A percentile compares a stretch with the other conserved stretches of the same genome.
Conservation (phyloP, 768 basidiomycete species). For the Phylloporus scabripes region DNA sequence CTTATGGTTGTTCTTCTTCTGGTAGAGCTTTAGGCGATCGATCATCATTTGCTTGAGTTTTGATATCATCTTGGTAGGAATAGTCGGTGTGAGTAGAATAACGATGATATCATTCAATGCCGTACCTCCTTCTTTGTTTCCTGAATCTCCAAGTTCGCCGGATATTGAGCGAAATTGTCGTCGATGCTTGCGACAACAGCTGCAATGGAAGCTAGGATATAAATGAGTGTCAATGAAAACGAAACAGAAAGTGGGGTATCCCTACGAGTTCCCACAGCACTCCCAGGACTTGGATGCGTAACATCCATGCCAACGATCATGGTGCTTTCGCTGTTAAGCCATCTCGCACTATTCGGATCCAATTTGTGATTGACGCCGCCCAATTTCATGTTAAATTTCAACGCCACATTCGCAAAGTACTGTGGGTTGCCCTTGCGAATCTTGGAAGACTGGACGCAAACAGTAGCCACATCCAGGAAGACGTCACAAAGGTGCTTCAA, state of each 20-base stretch:
- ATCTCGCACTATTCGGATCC: constrained; percentile 33
- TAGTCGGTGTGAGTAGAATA: neutral
- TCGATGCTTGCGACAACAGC: constrained; percentile 51
- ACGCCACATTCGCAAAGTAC: constrained; percentile 51
- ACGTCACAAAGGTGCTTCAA: constrained; percentile 50
- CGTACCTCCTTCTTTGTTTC: constrained; percentile 62
- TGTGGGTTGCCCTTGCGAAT: constrained; percentile 58
- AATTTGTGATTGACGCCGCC: constrained; percentile 50
- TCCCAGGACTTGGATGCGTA: constrained; percentile 76
- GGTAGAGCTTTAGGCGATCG: constrained; percentile 40
- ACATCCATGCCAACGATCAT: constrained; percentile 61
- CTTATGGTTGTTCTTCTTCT: constrained; percentile 27
- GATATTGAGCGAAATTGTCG: constrained; percentile 42
- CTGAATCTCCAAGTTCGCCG: constrained; percentile 45
- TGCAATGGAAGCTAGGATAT: constrained; percentile 39
- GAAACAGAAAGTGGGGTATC: neutral
- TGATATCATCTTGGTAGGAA: constrained; percentile 39
- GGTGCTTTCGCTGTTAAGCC: constrained; percentile 38
- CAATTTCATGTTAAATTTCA: constrained; percentile 53
- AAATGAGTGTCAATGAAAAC: neutral
- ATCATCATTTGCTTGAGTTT: constrained; percentile 46
- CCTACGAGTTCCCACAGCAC: constrained; percentile 45
- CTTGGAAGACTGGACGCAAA: constrained; percentile 70
- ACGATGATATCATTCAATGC: neutral
- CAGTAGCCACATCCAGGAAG: constrained; percentile 47